These are phyloP conservation scores for Fusarium irregulare DNA, from an alignment of 2,329 filamentous ascomycete species.

Conservation along the genomic window DNA sequence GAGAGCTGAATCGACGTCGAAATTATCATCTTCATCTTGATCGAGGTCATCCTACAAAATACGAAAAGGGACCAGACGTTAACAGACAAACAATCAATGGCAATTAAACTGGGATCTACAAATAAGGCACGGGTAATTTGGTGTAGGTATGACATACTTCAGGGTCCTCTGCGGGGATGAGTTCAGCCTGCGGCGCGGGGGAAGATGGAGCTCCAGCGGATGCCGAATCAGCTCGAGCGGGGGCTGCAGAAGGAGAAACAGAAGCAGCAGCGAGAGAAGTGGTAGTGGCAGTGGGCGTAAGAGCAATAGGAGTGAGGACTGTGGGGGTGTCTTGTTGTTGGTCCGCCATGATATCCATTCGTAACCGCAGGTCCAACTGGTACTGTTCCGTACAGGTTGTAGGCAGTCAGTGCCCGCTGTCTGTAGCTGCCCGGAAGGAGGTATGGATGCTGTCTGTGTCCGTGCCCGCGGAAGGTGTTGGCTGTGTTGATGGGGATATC, in stretches of 20 bases:
- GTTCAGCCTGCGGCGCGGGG: slow-evolving; percentile 33
- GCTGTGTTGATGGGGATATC: slow-evolving; percentile 1
- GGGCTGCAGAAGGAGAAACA: slow-evolving; percentile 3
- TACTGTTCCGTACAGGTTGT: neutral
- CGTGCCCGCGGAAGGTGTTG: neutral
- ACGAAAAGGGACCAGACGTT: slow-evolving; percentile 11
- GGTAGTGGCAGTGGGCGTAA: slow-evolving; percentile 11
- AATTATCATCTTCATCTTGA: slow-evolving; percentile 16
- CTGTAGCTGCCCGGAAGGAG: neutral
- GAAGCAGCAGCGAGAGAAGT: neutral
- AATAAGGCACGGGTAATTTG: neutral
- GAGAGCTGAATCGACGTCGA: slow-evolving; percentile 39
- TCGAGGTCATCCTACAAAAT: slow-evolving; percentile 13
- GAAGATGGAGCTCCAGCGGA: slow-evolving; percentile 10
- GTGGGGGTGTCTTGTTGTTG: slow-evolving; percentile 29
- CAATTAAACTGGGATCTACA: neutral
- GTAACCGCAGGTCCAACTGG: neutral
- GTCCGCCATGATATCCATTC: slow-evolving; percentile 25
- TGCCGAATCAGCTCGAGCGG: slow-evolving; percentile 24
- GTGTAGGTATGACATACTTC: slow-evolving; percentile 28
- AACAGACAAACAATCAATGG: slow-evolving; percentile 1
- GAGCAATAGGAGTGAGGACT: neutral
- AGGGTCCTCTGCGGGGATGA: slow-evolving; percentile 38
- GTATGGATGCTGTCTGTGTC: neutral
- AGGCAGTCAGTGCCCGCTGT: neutral